Evolutionary conservation across 139 green algal genomes (phyloP), one percentile per base, ranked within the genome.

Genomic region (Nannochloris sp.): DNA sequence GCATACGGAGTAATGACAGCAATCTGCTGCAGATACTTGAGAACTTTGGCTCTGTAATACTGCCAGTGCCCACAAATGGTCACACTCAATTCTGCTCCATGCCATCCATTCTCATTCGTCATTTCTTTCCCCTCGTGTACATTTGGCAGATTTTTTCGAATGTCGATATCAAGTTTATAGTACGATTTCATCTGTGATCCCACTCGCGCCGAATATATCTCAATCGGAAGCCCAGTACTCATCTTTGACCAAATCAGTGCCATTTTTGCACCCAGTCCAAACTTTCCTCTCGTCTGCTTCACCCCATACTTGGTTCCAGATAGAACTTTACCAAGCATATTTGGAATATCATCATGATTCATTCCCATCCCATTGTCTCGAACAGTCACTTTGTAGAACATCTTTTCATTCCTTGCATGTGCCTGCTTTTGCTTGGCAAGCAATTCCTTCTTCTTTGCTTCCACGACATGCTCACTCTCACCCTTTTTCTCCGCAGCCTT

Each of bases 221-320:
- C 75, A 61, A 97, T 95, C 1, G 91, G 91, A 71, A 97, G 78
- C 0, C 90, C 91, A 1, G 90, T 97, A 56, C 81, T 93, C 88
- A 96, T 95, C 73, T 85, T 85, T 53, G 75, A 82, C 92, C 92
- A 98, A 64, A 98, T 98, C 10, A 98, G 81, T 34, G 88, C 90
- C 92, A 98, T 98, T 79, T 98, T 98, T 46, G 91, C 90, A 16
- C 92, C 92, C 37, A 98, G 81, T 3, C 92, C 92, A 83, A 96
- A 98, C 75, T 97, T 97, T 54, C 91, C 91, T 24, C 90, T 79
- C 23, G 89, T 96, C 81, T 97, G 89, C 73, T 87, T 88, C 21
- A 97, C 80, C 14, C 88, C 90, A 70, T 97, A 97, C 85, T 97
- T 97, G 51, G 90, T 96, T 31, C 90, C 87, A 11, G 79, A 89